Conservation (phyloP, 768 basidiomycete genomes). For the Lactifluus piperatus region DNA sequence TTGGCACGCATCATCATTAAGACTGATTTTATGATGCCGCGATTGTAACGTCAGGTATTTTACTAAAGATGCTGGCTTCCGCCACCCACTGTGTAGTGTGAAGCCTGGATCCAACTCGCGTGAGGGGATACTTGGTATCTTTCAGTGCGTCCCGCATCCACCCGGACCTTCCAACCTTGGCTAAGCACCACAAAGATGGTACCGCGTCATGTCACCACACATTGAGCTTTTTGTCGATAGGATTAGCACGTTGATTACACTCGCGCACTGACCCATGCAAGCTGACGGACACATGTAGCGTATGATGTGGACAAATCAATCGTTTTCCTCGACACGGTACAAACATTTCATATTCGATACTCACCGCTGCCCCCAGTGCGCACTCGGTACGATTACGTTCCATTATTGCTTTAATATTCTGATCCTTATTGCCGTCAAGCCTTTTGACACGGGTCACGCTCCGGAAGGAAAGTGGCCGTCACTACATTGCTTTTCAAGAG, state of each 20-base stretch:
- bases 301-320: conserved; percentile 37
- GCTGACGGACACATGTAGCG: conserved; percentile 27
- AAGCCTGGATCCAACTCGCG: conserved; percentile 41
- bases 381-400: conserved; percentile 41
- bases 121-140: conserved; percentile 46
- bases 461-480: conserved; percentile 26
- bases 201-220: not conserved
- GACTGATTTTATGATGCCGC: not conserved
- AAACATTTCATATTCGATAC: conserved; percentile 45
- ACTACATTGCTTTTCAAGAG: conserved; percentile 39
- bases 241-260: not conserved
- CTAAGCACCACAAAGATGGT: not conserved
- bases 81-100: conserved; percentile 50
- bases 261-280: not conserved
- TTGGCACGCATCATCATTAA: not conserved
- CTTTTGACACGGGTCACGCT: conserved; percentile 41
- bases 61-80: conserved; percentile 45
- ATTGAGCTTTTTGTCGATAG: not conserved
- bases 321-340: conserved; percentile 44
- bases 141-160: conserved; percentile 37
- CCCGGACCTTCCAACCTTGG: not conserved
- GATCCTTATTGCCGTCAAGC: not conserved
- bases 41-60: conserved; percentile 35
- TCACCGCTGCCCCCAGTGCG: conserved; percentile 37
- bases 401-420: not conserved